phyloP scores from a whole-genome alignment of 2,329 filamentous ascomycete genomes.

The Xylariales sp. region DNA sequence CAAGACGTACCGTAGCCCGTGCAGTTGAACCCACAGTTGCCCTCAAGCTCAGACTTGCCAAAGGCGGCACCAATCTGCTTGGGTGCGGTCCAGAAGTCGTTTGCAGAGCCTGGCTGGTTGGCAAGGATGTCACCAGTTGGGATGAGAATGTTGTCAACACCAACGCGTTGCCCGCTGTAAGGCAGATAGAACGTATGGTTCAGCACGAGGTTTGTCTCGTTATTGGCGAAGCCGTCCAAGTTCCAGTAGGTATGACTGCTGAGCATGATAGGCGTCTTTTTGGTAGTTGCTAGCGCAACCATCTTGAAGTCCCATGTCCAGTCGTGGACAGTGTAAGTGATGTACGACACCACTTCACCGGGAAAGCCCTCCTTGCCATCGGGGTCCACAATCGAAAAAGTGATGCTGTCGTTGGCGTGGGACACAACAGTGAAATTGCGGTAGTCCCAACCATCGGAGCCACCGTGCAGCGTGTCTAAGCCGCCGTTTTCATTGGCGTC shows the following conservation, averaged over 20 bases:
- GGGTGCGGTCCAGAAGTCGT: constrained; percentile 77
- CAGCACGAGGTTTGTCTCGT: constrained; percentile 57
- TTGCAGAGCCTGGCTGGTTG: constrained; percentile 62
- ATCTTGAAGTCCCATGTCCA: constrained; percentile 70
- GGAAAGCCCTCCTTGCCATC: constrained; percentile 75
- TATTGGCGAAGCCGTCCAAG: constrained; percentile 72
- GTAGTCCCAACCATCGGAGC: constrained; percentile 69
- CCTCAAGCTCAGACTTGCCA: constrained; percentile 53
- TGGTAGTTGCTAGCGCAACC: constrained; percentile 63
- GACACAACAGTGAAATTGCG: constrained; percentile 73
- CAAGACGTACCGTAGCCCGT: constrained; percentile 68
- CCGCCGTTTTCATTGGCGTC: constrained; percentile 60
- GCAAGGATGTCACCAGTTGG: constrained; percentile 72
- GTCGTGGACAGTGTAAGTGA: constrained; percentile 67
- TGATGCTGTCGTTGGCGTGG: constrained; percentile 63
- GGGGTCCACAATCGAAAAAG: constrained; percentile 68
- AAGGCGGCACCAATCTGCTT: constrained; percentile 75
- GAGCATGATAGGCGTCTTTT: constrained; percentile 80
- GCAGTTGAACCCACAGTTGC: constrained; percentile 78
- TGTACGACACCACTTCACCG: constrained; percentile 67
- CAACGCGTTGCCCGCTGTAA: constrained; percentile 66
- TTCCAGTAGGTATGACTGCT: constrained; percentile 77
- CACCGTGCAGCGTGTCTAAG: constrained; percentile 64
- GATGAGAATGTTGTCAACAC: constrained; percentile 65
- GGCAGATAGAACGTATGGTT: constrained; percentile 72